A percentile compares a stretch with the other conserved stretches of the same genome.
phyloP scores from a whole-genome alignment of 495 filamentous ascomycete species.

The Tricharina praecox region DNA sequence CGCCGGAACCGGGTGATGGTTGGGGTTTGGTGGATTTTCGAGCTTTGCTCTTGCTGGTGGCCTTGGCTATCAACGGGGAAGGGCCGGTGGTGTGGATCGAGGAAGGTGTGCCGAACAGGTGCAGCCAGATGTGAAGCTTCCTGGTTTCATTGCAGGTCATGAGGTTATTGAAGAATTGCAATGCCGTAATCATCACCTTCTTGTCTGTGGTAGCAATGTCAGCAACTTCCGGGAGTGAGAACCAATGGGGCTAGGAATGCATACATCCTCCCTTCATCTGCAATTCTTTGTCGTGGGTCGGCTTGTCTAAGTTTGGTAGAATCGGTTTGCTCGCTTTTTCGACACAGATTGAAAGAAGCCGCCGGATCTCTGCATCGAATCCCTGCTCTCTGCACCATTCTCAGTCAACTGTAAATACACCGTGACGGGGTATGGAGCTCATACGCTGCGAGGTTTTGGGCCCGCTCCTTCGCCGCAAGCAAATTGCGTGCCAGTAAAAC shows the following conservation, averaged over 20 bases:
- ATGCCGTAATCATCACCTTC: constrained; percentile 51
- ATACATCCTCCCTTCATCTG: constrained; percentile 22
- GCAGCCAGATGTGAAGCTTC: constrained; percentile 61
- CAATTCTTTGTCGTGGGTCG: constrained; percentile 20
- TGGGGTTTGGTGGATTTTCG: constrained; percentile 10
- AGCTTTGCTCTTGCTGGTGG: constrained; percentile 11
- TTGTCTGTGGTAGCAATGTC: constrained; percentile 37
- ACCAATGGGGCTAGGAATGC: too few species aligned
- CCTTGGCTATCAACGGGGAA: constrained; percentile 1
- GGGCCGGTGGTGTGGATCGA: constrained; percentile 9
- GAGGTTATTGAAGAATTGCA: constrained; percentile 62
- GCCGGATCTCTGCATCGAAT: constrained; percentile 49
- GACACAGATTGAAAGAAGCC: constrained; percentile 55
- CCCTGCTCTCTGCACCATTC: constrained; percentile 36
- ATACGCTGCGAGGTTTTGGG: constrained; percentile 49
- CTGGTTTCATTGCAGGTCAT: constrained; percentile 56
- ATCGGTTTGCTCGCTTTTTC: constrained; percentile 35
- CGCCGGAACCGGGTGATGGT: constrained; percentile 17
- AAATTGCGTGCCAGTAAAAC: constrained; percentile 51
- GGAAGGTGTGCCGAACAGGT: constrained; percentile 45
- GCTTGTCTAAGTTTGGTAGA: constrained; percentile 33
- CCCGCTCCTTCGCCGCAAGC: constrained; percentile 46
- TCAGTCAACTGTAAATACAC: too few species aligned
- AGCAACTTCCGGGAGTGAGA: not conserved
- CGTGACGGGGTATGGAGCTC: not conserved